Conservation (phyloP, 1,139 yeast species). For the Saccharomyces hybrid region DNA sequence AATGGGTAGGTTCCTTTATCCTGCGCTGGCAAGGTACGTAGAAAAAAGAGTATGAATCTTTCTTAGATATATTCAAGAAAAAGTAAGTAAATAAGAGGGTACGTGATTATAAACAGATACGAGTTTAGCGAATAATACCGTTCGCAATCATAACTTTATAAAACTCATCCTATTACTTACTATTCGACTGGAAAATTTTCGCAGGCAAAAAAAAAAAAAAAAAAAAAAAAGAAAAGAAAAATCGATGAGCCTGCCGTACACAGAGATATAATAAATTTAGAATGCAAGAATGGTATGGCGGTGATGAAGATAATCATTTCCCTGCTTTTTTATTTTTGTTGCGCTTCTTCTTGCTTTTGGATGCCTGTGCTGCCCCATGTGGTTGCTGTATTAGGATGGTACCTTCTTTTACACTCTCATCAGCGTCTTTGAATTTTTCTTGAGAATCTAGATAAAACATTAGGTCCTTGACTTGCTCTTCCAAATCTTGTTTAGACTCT, state of each 20-base stretch:
- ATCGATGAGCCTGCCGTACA: neutral
- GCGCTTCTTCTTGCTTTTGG: slow-evolving; percentile 9
- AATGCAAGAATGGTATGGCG: neutral
- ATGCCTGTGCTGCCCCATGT: neutral
- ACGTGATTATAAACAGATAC: neutral
- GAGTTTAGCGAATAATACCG: neutral
- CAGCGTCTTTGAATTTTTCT: slow-evolving; percentile 61
- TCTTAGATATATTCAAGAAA: neutral
- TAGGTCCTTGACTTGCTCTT: slow-evolving; percentile 68
- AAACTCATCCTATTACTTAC: neutral
- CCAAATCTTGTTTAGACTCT: slow-evolving; percentile 36
- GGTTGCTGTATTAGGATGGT: slow-evolving; percentile 40
- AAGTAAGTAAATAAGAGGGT: neutral
- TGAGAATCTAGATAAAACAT: slow-evolving; percentile 76
- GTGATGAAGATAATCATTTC: neutral
- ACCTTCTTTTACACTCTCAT: slow-evolving; percentile 67
- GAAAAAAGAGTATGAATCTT: slow-evolving; percentile 1
- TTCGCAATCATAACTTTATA: neutral
- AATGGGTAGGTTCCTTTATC: neutral
- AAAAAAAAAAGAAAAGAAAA: neutral
- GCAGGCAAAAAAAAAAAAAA: neutral
- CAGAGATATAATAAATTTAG: neutral
- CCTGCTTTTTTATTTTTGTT: slow-evolving; percentile 9
- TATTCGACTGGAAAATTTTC: neutral
- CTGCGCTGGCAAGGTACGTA: neutral